Conservation (phyloP, 73 alveolate genomes). For the Paramecium caudatum region DNA sequence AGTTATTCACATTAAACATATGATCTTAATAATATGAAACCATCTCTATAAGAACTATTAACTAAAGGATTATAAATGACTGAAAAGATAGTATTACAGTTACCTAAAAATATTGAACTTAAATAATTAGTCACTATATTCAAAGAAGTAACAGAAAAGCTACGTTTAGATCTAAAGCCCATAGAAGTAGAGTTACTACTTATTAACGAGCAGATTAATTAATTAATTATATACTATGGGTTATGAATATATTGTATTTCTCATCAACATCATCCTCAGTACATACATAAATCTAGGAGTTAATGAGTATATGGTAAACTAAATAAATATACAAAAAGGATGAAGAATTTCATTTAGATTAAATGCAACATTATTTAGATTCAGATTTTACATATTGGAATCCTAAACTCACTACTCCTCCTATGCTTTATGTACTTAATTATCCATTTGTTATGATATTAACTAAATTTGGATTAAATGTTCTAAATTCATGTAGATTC, state of each 20-base stretch:
- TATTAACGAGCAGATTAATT: constrained; percentile 52
- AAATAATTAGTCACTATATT: constrained; percentile 15
- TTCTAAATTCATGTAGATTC: constrained; percentile 53
- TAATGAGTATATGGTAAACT: not conserved
- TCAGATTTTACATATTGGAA: constrained; percentile 76
- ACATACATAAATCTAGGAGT: no score
- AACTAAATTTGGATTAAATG: constrained; percentile 4
- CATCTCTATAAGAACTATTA: constrained; percentile 25
- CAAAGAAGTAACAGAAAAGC: not conserved
- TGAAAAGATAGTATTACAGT: constrained; percentile 14
- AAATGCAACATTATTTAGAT: constrained; percentile 73
- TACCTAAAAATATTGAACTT: constrained; percentile 48
- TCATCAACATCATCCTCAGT: no score
- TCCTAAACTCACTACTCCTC: constrained; percentile 80
- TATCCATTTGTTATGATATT: constrained; percentile 50
- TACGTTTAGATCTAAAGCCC: constrained; percentile 19
- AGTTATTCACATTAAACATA: constrained; percentile 4
- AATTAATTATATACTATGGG: constrained; percentile 69
- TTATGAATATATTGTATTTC: no score
- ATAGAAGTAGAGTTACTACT: constrained; percentile 49
- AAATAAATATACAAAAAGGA: no score
- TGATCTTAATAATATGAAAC: constrained; percentile 50
- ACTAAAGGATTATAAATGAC: constrained; percentile 40
- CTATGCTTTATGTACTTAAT: constrained; percentile 73
- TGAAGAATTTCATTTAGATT: constrained; percentile 78